Percentiles rank a stretch among this genome's conserved stretches.
Conservation (phyloP, 441 rosid species). For the Corymbia calophylla region DNA sequence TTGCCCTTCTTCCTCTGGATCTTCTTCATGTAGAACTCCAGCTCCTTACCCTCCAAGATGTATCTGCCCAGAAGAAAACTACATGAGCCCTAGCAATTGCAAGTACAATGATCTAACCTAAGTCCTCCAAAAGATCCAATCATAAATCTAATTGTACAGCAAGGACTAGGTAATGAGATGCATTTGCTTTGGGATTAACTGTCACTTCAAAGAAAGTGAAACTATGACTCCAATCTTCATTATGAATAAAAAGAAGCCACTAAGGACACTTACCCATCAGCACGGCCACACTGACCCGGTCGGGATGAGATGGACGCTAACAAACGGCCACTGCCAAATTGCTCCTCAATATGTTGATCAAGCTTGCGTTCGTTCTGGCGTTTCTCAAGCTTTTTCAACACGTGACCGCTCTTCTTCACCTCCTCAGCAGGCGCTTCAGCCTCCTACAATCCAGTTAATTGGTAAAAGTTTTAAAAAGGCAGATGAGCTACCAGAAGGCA, state of each 20-base stretch:
- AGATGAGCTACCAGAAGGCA: neutral
- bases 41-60: slow-evolving; percentile 34
- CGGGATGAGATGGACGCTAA: slow-evolving; percentile 34
- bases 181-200: neutral
- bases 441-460: slow-evolving; percentile 8
- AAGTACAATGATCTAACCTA: neutral
- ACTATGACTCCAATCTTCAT: neutral
- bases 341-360: slow-evolving; percentile 35
- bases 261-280: slow-evolving; percentile 25
- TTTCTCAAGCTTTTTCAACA: slow-evolving; percentile 24
- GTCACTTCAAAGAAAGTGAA: neutral
- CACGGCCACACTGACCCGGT: slow-evolving; percentile 40
- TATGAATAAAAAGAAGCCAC: neutral
- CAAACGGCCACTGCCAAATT: slow-evolving; percentile 29
- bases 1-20: slow-evolving; percentile 41
- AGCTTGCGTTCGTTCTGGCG: slow-evolving; percentile 22
- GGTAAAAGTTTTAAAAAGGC: neutral
- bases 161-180: neutral
- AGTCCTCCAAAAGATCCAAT: neutral
- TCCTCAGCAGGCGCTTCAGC: slow-evolving; percentile 29
- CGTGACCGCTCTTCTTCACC: slow-evolving; percentile 31
- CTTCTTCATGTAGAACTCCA: slow-evolving; percentile 39
- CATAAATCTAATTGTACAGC: neutral
- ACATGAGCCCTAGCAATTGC: neutral
- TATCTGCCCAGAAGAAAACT: slow-evolving; percentile 13